Percentiles rank a stretch among this genome's conserved stretches.
These are phyloP conservation scores for Gossypium anomalum DNA, from an alignment of 345 rosid genomes.

Conservation along the genomic window DNA sequence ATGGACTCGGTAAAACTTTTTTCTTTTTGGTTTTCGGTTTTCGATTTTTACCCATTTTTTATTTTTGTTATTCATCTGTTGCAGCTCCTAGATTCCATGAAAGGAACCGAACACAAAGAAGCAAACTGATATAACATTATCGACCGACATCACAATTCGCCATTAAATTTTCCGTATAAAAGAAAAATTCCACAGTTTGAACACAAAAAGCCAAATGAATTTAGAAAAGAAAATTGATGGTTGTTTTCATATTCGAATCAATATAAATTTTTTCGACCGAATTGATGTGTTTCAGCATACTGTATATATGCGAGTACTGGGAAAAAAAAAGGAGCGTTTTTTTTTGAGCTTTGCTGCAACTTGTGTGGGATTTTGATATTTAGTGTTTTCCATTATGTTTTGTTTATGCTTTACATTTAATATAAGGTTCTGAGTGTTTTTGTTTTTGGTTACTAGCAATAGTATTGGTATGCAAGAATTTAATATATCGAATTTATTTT, in stretches of 20 bases:
- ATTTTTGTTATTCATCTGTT: constrained; percentile 15
- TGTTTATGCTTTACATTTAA: too few species aligned
- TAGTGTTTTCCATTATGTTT: too few species aligned
- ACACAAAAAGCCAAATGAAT: constrained; percentile 22
- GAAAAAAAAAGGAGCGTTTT: too few species aligned
- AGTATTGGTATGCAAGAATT: too few species aligned
- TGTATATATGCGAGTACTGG: too few species aligned
- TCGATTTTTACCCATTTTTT: not conserved
- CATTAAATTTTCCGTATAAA: constrained; percentile 13
- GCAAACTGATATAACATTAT: constrained; percentile 38
- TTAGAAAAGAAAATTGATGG: constrained; percentile 18
- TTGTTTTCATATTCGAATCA: constrained; percentile 21
- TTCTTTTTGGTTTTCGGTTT: not conserved
- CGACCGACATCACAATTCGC: not conserved
- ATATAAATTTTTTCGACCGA: constrained; percentile 9
- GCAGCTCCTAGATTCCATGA: constrained; percentile 70
- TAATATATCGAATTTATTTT: too few species aligned
- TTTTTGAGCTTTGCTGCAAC: too few species aligned
- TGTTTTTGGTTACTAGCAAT: too few species aligned
- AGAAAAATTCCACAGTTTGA: constrained; percentile 18
- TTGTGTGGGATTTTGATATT: too few species aligned
- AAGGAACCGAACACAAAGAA: constrained; percentile 47
- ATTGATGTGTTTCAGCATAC: too few species aligned
- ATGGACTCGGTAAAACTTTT: constrained; percentile 51
- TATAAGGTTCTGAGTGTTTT: too few species aligned